Evolutionary conservation across 495 filamentous ascomycete species (phyloP).

Genomic region (Penicillium lividum): DNA sequence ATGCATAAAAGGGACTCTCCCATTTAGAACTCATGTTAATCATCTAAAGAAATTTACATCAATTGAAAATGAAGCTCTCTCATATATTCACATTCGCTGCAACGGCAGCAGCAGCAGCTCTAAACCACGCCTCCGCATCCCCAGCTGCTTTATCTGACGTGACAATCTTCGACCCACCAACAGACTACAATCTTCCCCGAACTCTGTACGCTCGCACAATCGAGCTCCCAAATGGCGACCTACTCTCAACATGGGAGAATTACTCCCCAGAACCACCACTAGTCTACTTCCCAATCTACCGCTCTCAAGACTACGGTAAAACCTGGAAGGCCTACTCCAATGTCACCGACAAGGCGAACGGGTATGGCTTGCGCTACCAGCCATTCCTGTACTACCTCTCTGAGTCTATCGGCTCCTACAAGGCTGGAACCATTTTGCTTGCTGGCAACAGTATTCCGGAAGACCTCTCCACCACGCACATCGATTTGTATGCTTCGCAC

Average conservation of each 20-base stretch:
- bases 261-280: constrained; percentile 57
- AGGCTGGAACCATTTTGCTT: constrained; percentile 60
- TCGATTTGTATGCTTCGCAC: constrained; percentile 65
- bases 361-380: constrained; percentile 66
- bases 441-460: constrained; percentile 65
- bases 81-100: constrained; percentile 23
- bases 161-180: constrained; percentile 37
- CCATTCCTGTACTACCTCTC: constrained; percentile 65
- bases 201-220: constrained; percentile 28
- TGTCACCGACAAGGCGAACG: constrained; percentile 63
- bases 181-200: constrained; percentile 37
- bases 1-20: neutral
- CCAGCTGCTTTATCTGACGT: constrained; percentile 18
- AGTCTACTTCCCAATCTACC: constrained; percentile 66
- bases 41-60: neutral
- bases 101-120: constrained; percentile 15
- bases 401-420: constrained; percentile 54
- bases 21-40: neutral
- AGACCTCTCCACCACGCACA: constrained; percentile 61
- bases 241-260: constrained; percentile 61
- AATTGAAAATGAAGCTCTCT: constrained; percentile 4
- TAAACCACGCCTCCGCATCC: constrained; percentile 3
- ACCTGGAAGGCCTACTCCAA: constrained; percentile 63
- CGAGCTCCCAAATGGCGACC: constrained; percentile 25
- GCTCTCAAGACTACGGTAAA: constrained; percentile 59